Percentiles rank a stretch among this genome's conserved stretches.
These are phyloP conservation scores for Aspergillus kassunensis DNA, from an alignment of 495 filamentous ascomycete genomes.

Conservation along the genomic window DNA sequence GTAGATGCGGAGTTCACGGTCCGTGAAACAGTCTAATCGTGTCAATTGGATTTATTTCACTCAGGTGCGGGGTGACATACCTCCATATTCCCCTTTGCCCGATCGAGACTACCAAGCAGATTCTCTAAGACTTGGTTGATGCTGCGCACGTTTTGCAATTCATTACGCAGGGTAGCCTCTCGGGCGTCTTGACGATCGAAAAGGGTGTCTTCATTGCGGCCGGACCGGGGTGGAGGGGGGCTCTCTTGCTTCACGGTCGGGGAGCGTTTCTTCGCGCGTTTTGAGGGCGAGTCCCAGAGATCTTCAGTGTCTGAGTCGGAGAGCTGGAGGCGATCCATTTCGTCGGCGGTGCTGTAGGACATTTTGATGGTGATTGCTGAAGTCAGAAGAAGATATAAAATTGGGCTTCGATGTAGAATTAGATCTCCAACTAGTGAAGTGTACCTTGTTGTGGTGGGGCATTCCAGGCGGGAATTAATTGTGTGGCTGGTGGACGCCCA, in stretches of 20 bases:
- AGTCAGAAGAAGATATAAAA: too few species aligned
- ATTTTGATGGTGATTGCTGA: conserved; percentile 21
- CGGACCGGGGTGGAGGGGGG: conserved; percentile 30
- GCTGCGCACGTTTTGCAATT: conserved; percentile 75
- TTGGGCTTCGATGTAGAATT: too few species aligned
- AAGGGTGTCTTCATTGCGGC: conserved; percentile 49
- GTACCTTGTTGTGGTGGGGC: too few species aligned
- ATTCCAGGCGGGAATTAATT: neutral
- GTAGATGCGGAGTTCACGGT: conserved; percentile 87
- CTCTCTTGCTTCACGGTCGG: conserved; percentile 28
- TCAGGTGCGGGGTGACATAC: conserved; percentile 40
- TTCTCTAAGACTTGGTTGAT: conserved; percentile 86
- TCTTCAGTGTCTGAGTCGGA: conserved; percentile 65
- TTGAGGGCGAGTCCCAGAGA: conserved; percentile 70
- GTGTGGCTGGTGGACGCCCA: conserved; percentile 15
- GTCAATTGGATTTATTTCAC: neutral
- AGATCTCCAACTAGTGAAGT: neutral
- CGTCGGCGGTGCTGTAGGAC: conserved; percentile 38
- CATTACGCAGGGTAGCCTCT: conserved; percentile 67
- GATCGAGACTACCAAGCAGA: conserved; percentile 72
- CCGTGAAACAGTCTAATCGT: conserved; percentile 67
- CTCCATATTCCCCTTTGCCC: conserved; percentile 87
- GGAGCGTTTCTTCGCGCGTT: conserved; percentile 27
- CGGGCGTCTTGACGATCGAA: conserved; percentile 67
- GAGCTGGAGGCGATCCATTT: conserved; percentile 49